Conservation (phyloP, 1,284 basidiomycete genomes). For the Ganoderma sinense region DNA sequence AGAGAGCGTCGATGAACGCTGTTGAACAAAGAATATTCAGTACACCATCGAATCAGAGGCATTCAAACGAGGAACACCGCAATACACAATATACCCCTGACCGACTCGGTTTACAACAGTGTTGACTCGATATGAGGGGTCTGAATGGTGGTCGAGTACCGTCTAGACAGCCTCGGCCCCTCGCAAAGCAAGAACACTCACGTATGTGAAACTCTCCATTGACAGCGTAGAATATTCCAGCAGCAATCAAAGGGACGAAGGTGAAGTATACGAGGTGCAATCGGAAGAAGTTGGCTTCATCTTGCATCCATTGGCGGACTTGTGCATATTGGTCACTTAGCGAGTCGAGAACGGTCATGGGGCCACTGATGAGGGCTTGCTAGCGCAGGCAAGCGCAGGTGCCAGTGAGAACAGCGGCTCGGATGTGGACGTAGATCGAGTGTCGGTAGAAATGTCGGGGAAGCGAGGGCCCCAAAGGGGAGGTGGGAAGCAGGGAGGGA, state of each 20-base stretch:
- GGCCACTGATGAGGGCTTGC: neutral
- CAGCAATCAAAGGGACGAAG: constrained; percentile 61
- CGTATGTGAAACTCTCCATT: constrained; percentile 56
- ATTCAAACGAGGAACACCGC: neutral
- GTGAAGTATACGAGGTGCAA: constrained; percentile 64
- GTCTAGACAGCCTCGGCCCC: neutral
- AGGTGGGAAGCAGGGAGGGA: neutral
- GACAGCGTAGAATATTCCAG: constrained; percentile 62
- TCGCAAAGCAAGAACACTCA: constrained; percentile 20
- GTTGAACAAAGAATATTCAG: neutral
- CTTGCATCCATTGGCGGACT: constrained; percentile 28
- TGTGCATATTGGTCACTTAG: constrained; percentile 16
- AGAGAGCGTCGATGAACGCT: constrained; percentile 64
- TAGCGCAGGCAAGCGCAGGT: neutral
- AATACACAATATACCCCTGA: neutral
- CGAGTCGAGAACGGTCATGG: constrained; percentile 24
- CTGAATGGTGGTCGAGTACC: neutral
- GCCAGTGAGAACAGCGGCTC: neutral
- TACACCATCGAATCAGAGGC: neutral
- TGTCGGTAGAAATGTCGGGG: neutral
- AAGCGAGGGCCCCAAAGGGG: neutral
- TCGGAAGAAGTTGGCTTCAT: constrained; percentile 59
- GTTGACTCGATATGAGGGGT: neutral
- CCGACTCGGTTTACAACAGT: neutral
- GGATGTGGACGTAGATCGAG: neutral